Evolutionary conservation across 345 rosid species (phyloP), one percentile per base, ranked within the genome.

Genomic region (Aquilaria yunnanensis): DNA sequence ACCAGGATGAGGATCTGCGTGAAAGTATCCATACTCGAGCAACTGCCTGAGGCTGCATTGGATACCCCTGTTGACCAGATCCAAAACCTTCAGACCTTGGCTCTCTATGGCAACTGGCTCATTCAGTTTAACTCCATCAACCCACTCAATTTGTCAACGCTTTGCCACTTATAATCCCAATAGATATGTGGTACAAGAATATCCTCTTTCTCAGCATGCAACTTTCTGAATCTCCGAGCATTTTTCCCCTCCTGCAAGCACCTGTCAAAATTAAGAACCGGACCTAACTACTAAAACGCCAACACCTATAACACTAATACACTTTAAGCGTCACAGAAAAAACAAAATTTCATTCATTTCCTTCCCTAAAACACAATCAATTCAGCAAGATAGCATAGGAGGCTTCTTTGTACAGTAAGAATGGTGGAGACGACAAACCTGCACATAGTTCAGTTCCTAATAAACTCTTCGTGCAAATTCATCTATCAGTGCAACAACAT

Each of bases 1-100:
- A 47, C 99, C 99, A 51, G 99, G 99, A 80, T 94, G 97, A 77
- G 99, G 99, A 55, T 90, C 99, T 12, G 97, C 99, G 62, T 94
- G 99, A 70, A 94, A 94, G 63, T 84, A 94, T 0, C 99, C 99
- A 59, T 94, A 88, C 74, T 94, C 99, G 8, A 94, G 89, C 49
- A 94, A 87, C 66, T 94, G 99, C 66, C 99, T 78, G 55, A 94
- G 81, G 70, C 99, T 90, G 75, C 99, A 94, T 56, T 94, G 97
- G 58, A 94, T 94, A 56, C 99, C 99, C 0, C 92, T 81, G 62
- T 83, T 94, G 43, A 94, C 99, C 51, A 94, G 83, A 82, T 94
- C 99, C 47, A 94, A 70, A 78, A 94, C 99, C 78, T 94, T 94
- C 67, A 94, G 67, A 37, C 99, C 99, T 64, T 94, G 99, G 51